A percentile compares a stretch with the other conserved stretches of the same genome.
These are phyloP conservation scores for Zoysia japonica DNA, from an alignment of 176 grass and related monocot species.

Conservation along the genomic window DNA sequence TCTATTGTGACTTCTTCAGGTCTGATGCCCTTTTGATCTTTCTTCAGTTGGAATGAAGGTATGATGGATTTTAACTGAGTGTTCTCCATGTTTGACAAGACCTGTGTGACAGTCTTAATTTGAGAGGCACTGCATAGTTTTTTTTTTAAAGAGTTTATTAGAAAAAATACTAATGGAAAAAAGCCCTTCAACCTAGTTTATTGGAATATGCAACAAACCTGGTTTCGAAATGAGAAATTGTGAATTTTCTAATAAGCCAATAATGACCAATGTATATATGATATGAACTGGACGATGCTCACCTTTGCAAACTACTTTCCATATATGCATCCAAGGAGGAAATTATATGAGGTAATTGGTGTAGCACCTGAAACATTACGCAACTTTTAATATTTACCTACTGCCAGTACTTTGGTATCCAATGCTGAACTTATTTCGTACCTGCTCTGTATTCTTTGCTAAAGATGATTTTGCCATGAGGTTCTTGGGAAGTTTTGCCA, in stretches of 20 bases:
- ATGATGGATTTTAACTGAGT: constrained; percentile 59
- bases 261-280: constrained; percentile 1
- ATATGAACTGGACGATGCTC: constrained; percentile 6
- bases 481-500: constrained; percentile 81
- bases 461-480: constrained; percentile 74
- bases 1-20: too few species aligned
- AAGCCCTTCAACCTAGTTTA: constrained; percentile 8
- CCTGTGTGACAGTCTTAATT: constrained; percentile 70
- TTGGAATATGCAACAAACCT: constrained; percentile 3
- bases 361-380: constrained; percentile 44
- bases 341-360: constrained; percentile 79
- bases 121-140: constrained; percentile 59
- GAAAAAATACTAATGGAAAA: neutral
- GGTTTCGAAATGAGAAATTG: neutral
- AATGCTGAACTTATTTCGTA: constrained; percentile 38
- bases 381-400: neutral
- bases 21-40: neutral
- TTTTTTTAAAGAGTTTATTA: constrained; percentile 24
- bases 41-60: constrained; percentile 27
- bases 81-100: constrained; percentile 82
- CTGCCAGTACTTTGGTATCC: neutral
- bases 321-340: constrained; percentile 90
- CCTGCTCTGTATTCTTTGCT: constrained; percentile 74
- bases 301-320: constrained; percentile 88
- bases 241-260: neutral